Conservation (phyloP, 2,329 filamentous ascomycete genomes). For the Botrytis pseudocinerea region DNA sequence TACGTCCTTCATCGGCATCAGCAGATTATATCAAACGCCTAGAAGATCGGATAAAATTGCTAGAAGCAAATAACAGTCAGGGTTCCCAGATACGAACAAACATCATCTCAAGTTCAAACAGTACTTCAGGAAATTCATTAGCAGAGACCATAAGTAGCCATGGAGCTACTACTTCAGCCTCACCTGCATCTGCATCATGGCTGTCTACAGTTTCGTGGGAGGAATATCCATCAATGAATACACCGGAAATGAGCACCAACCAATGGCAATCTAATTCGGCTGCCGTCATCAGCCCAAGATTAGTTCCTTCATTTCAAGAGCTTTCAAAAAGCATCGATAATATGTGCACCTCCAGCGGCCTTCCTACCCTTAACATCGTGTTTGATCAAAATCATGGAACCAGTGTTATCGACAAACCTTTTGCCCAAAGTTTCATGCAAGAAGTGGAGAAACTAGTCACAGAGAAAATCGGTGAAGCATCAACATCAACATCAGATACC, state of each 20-base stretch:
- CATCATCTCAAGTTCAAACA: neutral
- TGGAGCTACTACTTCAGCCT: neutral
- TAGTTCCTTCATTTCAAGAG: neutral
- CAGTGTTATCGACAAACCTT: neutral
- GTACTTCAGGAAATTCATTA: neutral
- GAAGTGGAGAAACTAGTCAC: neutral
- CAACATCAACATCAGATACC: neutral
- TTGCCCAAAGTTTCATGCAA: neutral
- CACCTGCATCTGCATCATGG: neutral
- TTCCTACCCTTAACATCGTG: neutral
- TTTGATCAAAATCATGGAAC: neutral
- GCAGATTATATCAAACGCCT: neutral
- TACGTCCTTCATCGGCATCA: neutral
- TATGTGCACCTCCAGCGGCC: neutral
- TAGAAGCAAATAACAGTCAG: neutral
- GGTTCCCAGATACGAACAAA: neutral
- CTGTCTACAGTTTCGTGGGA: neutral
- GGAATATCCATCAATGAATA: neutral
- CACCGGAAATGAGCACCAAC: neutral
- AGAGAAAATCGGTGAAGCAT: neutral
- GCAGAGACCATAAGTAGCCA: neutral
- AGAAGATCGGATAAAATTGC: neutral
- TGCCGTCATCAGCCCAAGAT: neutral
- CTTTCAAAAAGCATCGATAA: neutral
- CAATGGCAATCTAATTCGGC: neutral